These are phyloP conservation scores for Brasenia schreberi DNA, from an alignment of 164 flowering plant genomes.

Conservation along the genomic window DNA sequence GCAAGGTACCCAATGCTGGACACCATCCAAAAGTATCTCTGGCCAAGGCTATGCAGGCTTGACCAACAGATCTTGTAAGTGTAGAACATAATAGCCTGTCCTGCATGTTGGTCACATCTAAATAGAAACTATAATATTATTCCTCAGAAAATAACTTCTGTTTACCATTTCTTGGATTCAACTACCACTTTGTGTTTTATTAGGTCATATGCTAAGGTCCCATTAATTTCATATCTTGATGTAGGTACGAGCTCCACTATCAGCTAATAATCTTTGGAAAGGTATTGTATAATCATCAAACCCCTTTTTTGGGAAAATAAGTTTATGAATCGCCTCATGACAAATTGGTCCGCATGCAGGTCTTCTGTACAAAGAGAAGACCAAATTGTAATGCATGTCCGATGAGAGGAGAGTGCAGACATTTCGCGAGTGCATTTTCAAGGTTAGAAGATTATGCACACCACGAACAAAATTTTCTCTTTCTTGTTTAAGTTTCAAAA, in stretches of 20 bases:
- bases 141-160: too few relatives aligned
- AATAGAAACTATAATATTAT: too few relatives aligned
- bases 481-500: too few relatives aligned
- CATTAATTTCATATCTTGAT: background rate
- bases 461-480: too few relatives aligned
- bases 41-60: constrained; percentile 71
- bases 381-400: constrained; percentile 93
- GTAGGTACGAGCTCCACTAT: constrained; percentile 85
- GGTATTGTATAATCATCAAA: constrained; percentile 22
- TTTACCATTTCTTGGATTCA: background rate
- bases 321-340: background rate
- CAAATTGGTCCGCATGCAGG: constrained; percentile 23
- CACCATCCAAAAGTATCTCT: constrained; percentile 63
- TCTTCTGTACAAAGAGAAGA: constrained; percentile 75
- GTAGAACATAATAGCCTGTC: too few relatives aligned
- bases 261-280: constrained; percentile 94
- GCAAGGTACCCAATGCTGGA: constrained; percentile 58
- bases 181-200: too few relatives aligned
- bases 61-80: constrained; percentile 56
- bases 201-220: too few relatives aligned
- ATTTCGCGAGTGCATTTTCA: constrained; percentile 73
- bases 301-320: background rate
- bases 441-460: constrained; percentile 27
- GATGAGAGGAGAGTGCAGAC: constrained; percentile 70
- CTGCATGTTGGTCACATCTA: too few relatives aligned